A percentile compares a stretch with the other conserved stretches of the same genome.
Conservation (phyloP, 441 rosid species). For the Populus hybrid region DNA sequence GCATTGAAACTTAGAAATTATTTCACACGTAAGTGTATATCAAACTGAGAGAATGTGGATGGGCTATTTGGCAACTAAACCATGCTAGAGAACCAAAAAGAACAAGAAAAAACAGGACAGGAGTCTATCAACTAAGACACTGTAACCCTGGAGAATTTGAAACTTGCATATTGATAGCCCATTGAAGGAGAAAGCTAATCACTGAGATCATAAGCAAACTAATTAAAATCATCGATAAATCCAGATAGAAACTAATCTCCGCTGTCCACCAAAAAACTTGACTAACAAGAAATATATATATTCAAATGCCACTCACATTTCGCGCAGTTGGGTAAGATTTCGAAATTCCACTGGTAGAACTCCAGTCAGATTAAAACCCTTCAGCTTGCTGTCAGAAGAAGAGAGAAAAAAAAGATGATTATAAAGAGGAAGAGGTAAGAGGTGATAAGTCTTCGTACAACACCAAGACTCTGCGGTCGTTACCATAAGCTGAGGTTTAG, state of each 20-base stretch:
- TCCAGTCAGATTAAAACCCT: slow-evolving; percentile 54
- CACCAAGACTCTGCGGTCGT: too few species aligned
- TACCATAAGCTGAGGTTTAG: not conserved
- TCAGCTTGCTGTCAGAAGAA: slow-evolving; percentile 40
- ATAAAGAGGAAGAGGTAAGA: not conserved
- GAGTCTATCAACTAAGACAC: not conserved
- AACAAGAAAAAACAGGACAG: not conserved
- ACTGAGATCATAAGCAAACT: not conserved
- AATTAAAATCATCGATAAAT: not conserved
- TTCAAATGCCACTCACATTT: slow-evolving; percentile 44
- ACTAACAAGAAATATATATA: not conserved
- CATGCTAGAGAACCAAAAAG: not conserved
- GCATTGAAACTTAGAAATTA: not conserved
- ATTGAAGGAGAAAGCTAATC: not conserved
- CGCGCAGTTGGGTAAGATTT: slow-evolving; percentile 48
- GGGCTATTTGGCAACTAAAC: not conserved
- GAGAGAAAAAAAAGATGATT: not conserved
- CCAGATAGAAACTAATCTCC: not conserved
- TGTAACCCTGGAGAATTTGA: not conserved
- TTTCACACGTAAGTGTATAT: not conserved
- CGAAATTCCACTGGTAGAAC: slow-evolving; percentile 57
- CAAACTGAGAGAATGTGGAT: not conserved
- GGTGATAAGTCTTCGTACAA: not conserved
- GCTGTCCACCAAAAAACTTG: not conserved
- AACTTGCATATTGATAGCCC: not conserved